Evolutionary conservation across 805 yeast species (phyloP).

Genomic region (Saccharomycopsis schoenii): DNA sequence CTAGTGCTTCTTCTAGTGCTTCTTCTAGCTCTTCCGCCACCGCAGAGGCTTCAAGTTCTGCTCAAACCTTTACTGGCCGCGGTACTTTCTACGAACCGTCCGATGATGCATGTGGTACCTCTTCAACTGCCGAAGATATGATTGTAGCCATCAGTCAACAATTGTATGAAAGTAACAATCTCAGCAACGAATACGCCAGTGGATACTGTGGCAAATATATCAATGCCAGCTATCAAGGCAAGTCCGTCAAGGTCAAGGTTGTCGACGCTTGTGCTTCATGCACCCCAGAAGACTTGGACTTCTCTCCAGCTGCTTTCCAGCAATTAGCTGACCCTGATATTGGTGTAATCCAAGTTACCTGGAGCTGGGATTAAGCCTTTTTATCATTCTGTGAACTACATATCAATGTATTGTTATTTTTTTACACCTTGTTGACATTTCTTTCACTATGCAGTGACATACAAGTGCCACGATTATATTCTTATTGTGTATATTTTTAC

Average conservation of each 20-base stretch:
- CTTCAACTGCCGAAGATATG: slow-evolving; percentile 35
- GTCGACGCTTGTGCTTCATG: slow-evolving; percentile 53
- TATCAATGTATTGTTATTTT: no score
- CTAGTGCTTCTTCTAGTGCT: background rate
- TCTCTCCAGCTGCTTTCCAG: slow-evolving; percentile 51
- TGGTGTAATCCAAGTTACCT: slow-evolving; percentile 45
- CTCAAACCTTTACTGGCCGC: slow-evolving; percentile 23
- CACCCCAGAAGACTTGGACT: slow-evolving; percentile 38
- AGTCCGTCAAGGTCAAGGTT: slow-evolving; percentile 46
- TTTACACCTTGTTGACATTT: no score
- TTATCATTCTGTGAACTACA: no score
- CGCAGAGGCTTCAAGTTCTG: background rate
- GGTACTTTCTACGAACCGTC: slow-evolving; percentile 36
- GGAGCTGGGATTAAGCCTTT: slow-evolving; percentile 27
- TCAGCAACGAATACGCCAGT: slow-evolving; percentile 31
- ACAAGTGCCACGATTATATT: no score
- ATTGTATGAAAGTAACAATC: slow-evolving; percentile 28
- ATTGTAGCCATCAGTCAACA: slow-evolving; percentile 41
- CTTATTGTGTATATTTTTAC: no score
- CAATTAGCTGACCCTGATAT: slow-evolving; percentile 39
- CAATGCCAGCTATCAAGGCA: slow-evolving; percentile 36
- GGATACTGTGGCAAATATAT: slow-evolving; percentile 45
- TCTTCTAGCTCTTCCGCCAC: background rate
- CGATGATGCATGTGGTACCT: slow-evolving; percentile 46
- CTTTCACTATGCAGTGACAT: no score